These are phyloP conservation scores for Lactarius indigo DNA, from an alignment of 768 basidiomycete species.

Conservation along the genomic window DNA sequence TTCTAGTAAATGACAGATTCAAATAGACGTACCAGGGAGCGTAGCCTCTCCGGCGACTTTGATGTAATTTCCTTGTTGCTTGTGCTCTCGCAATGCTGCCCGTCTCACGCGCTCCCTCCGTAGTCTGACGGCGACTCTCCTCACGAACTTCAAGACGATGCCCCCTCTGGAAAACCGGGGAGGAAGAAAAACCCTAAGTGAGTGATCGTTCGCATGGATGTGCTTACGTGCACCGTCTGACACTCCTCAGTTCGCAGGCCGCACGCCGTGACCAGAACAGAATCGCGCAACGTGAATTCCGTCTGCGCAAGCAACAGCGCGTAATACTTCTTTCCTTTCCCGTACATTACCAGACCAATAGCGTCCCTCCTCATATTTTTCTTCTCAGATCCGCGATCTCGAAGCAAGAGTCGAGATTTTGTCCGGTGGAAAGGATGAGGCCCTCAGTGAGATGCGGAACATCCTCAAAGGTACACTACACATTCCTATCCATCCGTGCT, in stretches of 20 bases:
- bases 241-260: conserved; percentile 67
- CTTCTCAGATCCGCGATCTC: conserved; percentile 80
- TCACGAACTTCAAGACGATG: conserved; percentile 25
- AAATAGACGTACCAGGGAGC: conserved; percentile 52
- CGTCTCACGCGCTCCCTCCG: conserved; percentile 31
- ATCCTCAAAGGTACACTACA: conserved; percentile 63
- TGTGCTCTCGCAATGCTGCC: conserved; percentile 16
- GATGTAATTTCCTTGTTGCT: conserved; percentile 38
- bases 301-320: conserved; percentile 86
- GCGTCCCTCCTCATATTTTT: background rate
- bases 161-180: conserved; percentile 52
- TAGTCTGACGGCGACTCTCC: conserved; percentile 69
- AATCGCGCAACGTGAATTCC: conserved; percentile 91
- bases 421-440: conserved; percentile 89
- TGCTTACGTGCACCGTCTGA: conserved; percentile 31
- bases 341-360: background rate
- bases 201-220: conserved; percentile 28
- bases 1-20: conserved; percentile 36
- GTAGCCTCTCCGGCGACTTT: conserved; percentile 61
- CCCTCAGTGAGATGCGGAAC: conserved; percentile 75
- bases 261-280: conserved; percentile 86
- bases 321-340: conserved; percentile 35
- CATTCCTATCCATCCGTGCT: background rate
- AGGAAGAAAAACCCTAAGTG: conserved; percentile 91
- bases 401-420: conserved; percentile 94